These are phyloP conservation scores for Colletotrichum sp. DNA, from an alignment of 2,329 filamentous ascomycete species.

Conservation along the genomic window DNA sequence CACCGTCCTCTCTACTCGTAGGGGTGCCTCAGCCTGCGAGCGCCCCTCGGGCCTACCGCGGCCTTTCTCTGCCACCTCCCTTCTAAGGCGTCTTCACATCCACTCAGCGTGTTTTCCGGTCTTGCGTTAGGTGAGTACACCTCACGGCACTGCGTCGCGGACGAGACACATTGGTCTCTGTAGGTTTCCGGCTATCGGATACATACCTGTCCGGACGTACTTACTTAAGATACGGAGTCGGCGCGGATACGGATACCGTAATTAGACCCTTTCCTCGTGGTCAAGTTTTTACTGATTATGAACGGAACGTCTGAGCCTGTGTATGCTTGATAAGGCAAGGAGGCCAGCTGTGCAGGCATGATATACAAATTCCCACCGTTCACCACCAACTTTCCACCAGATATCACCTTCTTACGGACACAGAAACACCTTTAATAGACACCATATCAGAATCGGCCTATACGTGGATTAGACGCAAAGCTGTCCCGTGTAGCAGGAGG, in stretches of 20 bases:
- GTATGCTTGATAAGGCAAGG: not conserved
- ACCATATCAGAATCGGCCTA: not conserved
- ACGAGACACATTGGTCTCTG: not conserved
- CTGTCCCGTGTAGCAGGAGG: not conserved
- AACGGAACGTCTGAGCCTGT: not conserved
- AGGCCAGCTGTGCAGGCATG: not conserved
- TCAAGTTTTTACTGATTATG: not conserved
- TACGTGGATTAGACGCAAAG: not conserved
- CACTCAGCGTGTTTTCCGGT: not conserved
- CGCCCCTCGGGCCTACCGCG: slow-evolving; percentile 12
- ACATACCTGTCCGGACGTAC: not conserved
- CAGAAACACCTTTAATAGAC: not conserved
- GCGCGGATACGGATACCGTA: not conserved
- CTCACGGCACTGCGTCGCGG: not conserved
- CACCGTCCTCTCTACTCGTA: not conserved
- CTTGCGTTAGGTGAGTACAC: not conserved
- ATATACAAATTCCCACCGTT: not conserved
- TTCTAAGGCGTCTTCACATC: not conserved
- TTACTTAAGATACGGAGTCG: not conserved
- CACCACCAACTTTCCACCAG: not conserved
- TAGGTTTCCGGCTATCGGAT: not conserved
- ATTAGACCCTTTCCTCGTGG: not conserved
- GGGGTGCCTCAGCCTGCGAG: not conserved
- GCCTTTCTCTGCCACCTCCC: not conserved
- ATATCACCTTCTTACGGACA: not conserved